Base-by-base conservation (phyloP, 139 green algal species). In the Chlamydomonas applanata region DNA sequence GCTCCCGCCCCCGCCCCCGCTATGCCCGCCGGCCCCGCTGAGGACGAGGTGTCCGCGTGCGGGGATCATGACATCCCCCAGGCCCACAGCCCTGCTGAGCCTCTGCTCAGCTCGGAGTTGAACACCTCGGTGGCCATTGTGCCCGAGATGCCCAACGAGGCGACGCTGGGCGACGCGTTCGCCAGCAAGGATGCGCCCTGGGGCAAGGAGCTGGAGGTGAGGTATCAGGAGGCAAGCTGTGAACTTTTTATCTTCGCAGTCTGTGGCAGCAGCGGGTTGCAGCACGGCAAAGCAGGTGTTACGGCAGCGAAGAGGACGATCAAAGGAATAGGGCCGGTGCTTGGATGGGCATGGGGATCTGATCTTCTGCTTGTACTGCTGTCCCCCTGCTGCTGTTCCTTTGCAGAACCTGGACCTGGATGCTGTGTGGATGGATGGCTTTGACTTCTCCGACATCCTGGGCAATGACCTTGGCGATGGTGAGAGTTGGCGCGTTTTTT, bases 341-440 rank as follows among this genome's bases (percentile, higher is more conserved):
- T n/a, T n/a, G n/a, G n/a, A n/a, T n/a, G n/a, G n/a, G n/a, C n/a
- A n/a, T n/a, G n/a, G n/a, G n/a, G n/a, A n/a, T n/a, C n/a, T n/a
- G 17, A 7, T 29, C 16, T 19, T 2, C 36, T 32, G 30, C 64
- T 25, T 24, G 20, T 22, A 36, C 25, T 75, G 19, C 9, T n/a
- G 0, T 53, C 40, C 5, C n/a, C 25, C 29, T 64, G 33, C 5
- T 16, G 16, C 7, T 54, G 63, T 4, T 49, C 17, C 32, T 2
- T 54, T 60, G 34, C 69, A 86, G 69, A 29, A 45, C 4, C 74
- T 89, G 40, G 85, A 87, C 22, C 46, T 89, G 27, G 85, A 87
- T 76, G 68, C 56, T 36, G 61, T 53, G 14, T 86, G 83, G 79
- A 59, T 87, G 19, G 85, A 87, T 14, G 72, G 79, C 49, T 56